phyloP scores from a whole-genome alignment of 495 filamentous ascomycete genomes.

The Penicillium pulvis region DNA sequence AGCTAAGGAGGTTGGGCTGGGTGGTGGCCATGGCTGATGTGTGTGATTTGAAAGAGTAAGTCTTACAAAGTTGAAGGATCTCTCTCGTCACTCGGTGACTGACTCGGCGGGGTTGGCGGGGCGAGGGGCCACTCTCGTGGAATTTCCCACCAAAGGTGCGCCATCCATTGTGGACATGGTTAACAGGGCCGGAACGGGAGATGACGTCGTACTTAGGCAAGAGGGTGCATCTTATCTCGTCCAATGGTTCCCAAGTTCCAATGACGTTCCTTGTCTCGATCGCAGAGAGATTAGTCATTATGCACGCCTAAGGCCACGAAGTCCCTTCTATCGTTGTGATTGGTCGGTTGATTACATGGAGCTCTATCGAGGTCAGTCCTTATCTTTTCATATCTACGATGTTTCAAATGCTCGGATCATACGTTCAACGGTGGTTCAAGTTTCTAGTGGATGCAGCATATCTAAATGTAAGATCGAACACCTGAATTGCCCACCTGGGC shows the following conservation, averaged over 20 bases:
- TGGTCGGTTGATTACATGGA: not conserved
- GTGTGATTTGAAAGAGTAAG: conserved; percentile 9
- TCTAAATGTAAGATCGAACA: too few relatives aligned
- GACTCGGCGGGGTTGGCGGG: conserved; percentile 5
- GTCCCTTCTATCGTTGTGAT: not conserved
- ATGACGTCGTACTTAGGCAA: conserved; percentile 9
- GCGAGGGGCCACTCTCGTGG: conserved; percentile 3
- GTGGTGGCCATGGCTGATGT: conserved; percentile 39
- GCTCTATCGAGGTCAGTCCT: not conserved
- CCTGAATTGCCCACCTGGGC: too few relatives aligned
- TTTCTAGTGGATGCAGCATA: too few relatives aligned
- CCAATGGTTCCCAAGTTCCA: not conserved
- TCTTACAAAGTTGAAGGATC: not conserved
- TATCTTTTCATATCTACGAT: too few relatives aligned
- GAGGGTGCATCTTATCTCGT: conserved; percentile 18
- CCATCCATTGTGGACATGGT: not conserved
- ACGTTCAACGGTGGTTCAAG: too few relatives aligned
- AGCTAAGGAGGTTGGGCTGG: conserved; percentile 85
- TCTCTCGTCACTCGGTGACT: not conserved
- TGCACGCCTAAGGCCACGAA: not conserved
- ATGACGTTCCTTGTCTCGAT: not conserved
- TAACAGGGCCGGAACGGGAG: conserved; percentile 5
- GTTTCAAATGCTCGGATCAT: too few relatives aligned
- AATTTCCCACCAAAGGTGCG: conserved; percentile 1
- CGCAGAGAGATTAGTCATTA: not conserved